Percentiles rank a stretch among this genome's conserved stretches.
phyloP scores from a whole-genome alignment of 495 filamentous ascomycete genomes.

The Hyaloscypha bicolor region DNA sequence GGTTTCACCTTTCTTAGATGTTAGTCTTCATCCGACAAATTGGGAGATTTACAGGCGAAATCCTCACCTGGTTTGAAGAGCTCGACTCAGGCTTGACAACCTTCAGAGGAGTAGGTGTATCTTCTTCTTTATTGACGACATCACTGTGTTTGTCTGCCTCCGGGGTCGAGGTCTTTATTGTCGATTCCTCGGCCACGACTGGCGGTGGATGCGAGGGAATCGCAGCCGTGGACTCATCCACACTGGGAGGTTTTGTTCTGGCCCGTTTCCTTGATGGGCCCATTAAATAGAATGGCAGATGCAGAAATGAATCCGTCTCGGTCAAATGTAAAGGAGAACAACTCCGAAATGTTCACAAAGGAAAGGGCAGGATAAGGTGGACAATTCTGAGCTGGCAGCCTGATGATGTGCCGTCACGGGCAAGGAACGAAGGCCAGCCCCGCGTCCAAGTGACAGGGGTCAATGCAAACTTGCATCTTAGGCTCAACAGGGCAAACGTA shows the following conservation, averaged over 20 bases:
- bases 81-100: not conserved
- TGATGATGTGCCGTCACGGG: slow-evolving; percentile 6
- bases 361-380: not conserved
- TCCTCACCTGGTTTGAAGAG: slow-evolving; percentile 19
- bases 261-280: slow-evolving; percentile 30
- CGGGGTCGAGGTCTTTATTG: slow-evolving; percentile 1
- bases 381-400: slow-evolving; percentile 8
- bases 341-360: not conserved
- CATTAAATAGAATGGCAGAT: slow-evolving; percentile 24
- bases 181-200: slow-evolving; percentile 4
- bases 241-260: slow-evolving; percentile 24
- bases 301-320: not conserved
- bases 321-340: not conserved
- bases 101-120: slow-evolving; percentile 13
- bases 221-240: slow-evolving; percentile 13
- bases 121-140: slow-evolving; percentile 13
- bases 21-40: not conserved
- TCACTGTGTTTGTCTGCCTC: slow-evolving; percentile 5
- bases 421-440: slow-evolving; percentile 1
- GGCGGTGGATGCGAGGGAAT: not conserved
- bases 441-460: not conserved
- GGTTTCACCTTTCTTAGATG: slow-evolving; percentile 15
- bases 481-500: not conserved
- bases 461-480: not conserved
- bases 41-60: not conserved